Percentiles rank a stretch among this genome's conserved stretches.
These are phyloP conservation scores for Novymonas esmeraldas DNA, from an alignment of 208 protist species.

Conservation along the genomic window DNA sequence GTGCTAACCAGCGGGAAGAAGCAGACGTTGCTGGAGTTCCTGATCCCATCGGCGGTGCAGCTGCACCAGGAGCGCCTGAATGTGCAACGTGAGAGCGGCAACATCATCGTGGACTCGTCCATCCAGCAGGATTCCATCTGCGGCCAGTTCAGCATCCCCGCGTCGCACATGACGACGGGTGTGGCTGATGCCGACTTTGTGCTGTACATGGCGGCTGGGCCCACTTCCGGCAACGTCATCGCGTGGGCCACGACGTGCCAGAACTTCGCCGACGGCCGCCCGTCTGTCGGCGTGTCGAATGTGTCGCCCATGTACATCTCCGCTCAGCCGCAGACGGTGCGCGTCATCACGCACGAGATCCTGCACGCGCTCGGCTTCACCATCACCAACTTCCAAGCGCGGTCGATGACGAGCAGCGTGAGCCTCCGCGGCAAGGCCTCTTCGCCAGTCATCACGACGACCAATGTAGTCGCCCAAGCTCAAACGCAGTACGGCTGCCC, in stretches of 20 bases:
- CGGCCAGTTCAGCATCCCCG: conserved; percentile 43
- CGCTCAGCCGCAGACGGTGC: conserved; percentile 2
- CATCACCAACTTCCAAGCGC: conserved; percentile 4
- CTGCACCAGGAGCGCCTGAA: conserved; percentile 58
- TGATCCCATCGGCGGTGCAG: conserved; percentile 46
- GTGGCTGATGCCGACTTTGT: conserved; percentile 53
- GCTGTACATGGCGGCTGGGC: conserved; percentile 55
- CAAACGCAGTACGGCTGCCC: conserved; percentile 69
- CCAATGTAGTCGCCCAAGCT: conserved; percentile 34
- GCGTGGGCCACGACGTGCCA: conserved; percentile 53
- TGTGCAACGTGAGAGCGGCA: conserved; percentile 27
- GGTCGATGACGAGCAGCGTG: conserved; percentile 5
- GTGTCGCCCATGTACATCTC: conserved; percentile 42
- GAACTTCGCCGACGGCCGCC: conserved; percentile 10
- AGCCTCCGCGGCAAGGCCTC: conserved; percentile 37
- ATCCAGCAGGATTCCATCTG: conserved; percentile 15
- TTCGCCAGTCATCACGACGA: conserved; percentile 25
- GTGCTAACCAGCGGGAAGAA: conserved; percentile 47
- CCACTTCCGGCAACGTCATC: conserved; percentile 7
- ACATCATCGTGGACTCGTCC: conserved; percentile 13
- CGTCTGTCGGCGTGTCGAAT: conserved; percentile 46
- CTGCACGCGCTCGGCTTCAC: conserved; percentile 84
- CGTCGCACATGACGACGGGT: conserved; percentile 34
- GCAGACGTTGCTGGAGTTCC: conserved; percentile 12
- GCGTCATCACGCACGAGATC: conserved; percentile 70